These are phyloP conservation scores for Hagleromyces aurorensis DNA, from an alignment of 805 yeast genomes.

Conservation along the genomic window DNA sequence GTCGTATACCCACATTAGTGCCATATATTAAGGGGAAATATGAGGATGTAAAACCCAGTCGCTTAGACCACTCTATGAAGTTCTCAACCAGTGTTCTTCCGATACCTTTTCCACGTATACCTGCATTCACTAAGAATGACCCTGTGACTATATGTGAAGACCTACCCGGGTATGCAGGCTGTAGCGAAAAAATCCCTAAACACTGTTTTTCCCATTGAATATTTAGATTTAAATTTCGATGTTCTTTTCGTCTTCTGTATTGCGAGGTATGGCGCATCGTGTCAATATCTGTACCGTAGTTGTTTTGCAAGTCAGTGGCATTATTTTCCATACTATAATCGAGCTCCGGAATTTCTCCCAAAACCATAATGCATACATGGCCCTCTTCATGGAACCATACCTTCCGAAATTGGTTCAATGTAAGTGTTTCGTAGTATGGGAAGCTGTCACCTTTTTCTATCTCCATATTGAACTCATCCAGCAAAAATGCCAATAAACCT, in stretches of 20 bases:
- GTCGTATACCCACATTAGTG: conserved; percentile 74
- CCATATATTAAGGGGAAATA: conserved; percentile 84
- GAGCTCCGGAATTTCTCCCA: conserved; percentile 63
- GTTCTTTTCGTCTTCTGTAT: conserved; percentile 23
- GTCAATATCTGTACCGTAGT: conserved; percentile 16
- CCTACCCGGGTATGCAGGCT: conserved; percentile 88
- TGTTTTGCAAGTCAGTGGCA: conserved; percentile 11
- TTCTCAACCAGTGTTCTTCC: conserved; percentile 82
- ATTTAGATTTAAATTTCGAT: conserved; percentile 23
- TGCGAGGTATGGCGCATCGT: conserved; percentile 21
- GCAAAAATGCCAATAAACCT: conserved; percentile 67
- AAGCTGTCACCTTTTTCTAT: conserved; percentile 81
- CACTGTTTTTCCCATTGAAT: conserved; percentile 91
- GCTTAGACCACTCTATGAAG: conserved; percentile 84
- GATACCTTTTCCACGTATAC: conserved; percentile 85
- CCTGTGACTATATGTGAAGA: conserved; percentile 91
- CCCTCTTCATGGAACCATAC: conserved; percentile 71
- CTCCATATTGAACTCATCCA: conserved; percentile 92
- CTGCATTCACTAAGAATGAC: conserved; percentile 82
- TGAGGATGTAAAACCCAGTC: conserved; percentile 77
- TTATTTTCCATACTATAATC: conserved; percentile 30
- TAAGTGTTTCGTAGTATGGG: conserved; percentile 76
- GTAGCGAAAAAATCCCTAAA: conserved; percentile 76
- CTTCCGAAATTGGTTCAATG: conserved; percentile 66
- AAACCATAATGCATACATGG: conserved; percentile 41